phyloP scores from a whole-genome alignment of 179 eudicot genomes.

The Drosera spatulata region DNA sequence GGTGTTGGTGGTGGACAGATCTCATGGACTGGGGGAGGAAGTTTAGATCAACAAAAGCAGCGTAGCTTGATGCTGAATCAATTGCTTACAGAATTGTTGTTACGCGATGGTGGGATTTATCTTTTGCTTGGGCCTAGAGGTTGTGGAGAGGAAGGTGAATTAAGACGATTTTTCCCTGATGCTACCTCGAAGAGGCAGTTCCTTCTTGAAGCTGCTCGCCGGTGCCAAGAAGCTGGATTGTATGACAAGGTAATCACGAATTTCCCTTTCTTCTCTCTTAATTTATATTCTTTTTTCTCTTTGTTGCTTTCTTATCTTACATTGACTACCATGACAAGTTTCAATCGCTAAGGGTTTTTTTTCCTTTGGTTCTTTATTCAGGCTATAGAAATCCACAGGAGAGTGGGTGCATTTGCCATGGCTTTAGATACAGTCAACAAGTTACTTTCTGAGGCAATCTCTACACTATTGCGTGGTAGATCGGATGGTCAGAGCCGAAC shows the following conservation, averaged over 20 bases:
- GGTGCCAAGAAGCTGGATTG: constrained; percentile 80
- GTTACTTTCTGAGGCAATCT: constrained; percentile 89
- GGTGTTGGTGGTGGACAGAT: constrained; percentile 91
- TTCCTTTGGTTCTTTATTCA: constrained; percentile 16
- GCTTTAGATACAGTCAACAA: constrained; percentile 85
- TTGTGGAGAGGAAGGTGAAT: constrained; percentile 90
- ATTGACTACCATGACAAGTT: background rate
- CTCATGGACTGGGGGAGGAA: constrained; percentile 85
- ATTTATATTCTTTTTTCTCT: background rate
- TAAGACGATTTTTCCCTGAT: constrained; percentile 68
- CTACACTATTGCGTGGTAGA: constrained; percentile 84
- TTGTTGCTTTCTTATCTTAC: background rate
- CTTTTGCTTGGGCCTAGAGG: constrained; percentile 86
- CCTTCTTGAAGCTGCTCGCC: constrained; percentile 85
- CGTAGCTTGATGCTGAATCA: constrained; percentile 81
- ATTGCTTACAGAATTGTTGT: constrained; percentile 73
- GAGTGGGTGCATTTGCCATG: constrained; percentile 91
- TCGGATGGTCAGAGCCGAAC: constrained; percentile 84
- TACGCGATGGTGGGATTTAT: constrained; percentile 66
- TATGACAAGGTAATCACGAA: constrained; percentile 63
- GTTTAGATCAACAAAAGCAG: constrained; percentile 91
- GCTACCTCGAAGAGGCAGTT: constrained; percentile 56
- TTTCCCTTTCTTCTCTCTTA: background rate
- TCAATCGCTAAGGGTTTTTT: background rate
- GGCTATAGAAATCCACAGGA: constrained; percentile 87